A percentile compares a stretch with the other conserved stretches of the same genome.
Evolutionary conservation across 805 yeast genomes (phyloP).

Genomic region (Suhomyces tanzawaensis): DNA sequence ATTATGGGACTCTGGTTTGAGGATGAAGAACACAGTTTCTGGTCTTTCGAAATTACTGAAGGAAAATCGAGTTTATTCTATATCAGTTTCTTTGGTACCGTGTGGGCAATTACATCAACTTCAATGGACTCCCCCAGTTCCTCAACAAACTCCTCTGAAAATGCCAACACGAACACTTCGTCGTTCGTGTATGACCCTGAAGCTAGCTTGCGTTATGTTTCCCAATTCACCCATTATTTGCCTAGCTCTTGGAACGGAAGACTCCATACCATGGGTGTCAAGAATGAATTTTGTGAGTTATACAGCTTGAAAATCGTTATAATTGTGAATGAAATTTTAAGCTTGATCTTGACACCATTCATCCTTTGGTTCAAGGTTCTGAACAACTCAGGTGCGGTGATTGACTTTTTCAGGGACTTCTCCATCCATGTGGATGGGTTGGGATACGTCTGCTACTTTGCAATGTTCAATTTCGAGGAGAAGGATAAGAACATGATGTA

Average conservation of each 20-base stretch:
- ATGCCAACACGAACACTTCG: slow-evolving; percentile 22
- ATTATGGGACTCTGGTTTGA: slow-evolving; percentile 69
- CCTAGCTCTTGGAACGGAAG: slow-evolving; percentile 86
- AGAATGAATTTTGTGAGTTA: slow-evolving; percentile 73
- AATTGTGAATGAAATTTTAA: slow-evolving; percentile 72
- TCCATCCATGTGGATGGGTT: slow-evolving; percentile 91
- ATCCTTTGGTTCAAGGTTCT: slow-evolving; percentile 86
- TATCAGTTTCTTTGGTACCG: slow-evolving; percentile 82
- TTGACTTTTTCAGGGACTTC: slow-evolving; percentile 88
- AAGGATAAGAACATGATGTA: slow-evolving; percentile 46
- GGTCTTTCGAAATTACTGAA: slow-evolving; percentile 82
- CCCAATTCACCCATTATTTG: slow-evolving; percentile 85
- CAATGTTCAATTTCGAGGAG: slow-evolving; percentile 82
- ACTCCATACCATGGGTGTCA: slow-evolving; percentile 81
- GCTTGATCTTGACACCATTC: slow-evolving; percentile 83
- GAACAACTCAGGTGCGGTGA: slow-evolving; percentile 64
- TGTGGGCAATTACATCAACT: slow-evolving; percentile 80
- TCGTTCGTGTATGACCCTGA: slow-evolving; percentile 86
- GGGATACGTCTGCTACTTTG: slow-evolving; percentile 92
- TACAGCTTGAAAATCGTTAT: slow-evolving; percentile 73
- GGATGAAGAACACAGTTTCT: slow-evolving; percentile 74
- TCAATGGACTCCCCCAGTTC: slow-evolving; percentile 40
- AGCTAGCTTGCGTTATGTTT: slow-evolving; percentile 71
- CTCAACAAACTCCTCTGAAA: slow-evolving; percentile 21
- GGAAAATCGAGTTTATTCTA: slow-evolving; percentile 84